Base-by-base conservation (phyloP, 257 asterid genomes). In the Nicotiana obtusifolia region DNA sequence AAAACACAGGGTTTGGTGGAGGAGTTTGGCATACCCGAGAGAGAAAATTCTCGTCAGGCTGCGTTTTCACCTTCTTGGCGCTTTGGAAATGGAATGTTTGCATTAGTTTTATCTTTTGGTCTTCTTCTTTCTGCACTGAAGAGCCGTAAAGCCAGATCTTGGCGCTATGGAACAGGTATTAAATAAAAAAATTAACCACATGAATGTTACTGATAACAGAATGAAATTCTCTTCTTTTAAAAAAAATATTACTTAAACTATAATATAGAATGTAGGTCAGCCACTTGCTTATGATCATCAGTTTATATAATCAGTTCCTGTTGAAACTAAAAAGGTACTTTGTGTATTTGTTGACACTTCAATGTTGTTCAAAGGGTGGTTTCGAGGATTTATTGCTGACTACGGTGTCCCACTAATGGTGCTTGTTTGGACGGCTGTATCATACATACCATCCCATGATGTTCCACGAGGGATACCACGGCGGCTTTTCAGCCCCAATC, bases 381-480 rank as follows among this genome's bases (percentile, higher is more conserved):
- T 96, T 81, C 86, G 99, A 59, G 97, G 99, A 82, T 90, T 96
- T 44, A 87, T 92, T 41, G 98, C 99, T 15, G 99, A 96, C 86
- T 96, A 96, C 62, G 99, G 99, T 65, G 98, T 96, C 64, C 99
- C 99, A 16, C 76, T 96, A 41, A 93, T 96, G 98, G 98, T 96
- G 82, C 88, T 96, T 14, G 92, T 92, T 52, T 96, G 98, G 98
- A 94, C 99, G 61, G 98, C 90, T 52, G 83, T 94, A 22, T 94
- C 98, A 19, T 96, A 96, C 68, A 94, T 92, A 82, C 98, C 98
- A 0, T 91, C 82, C 37, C 85, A 83, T 64, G 90, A 87, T 82
- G 93, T 96, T 77, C 99, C 99, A n/a, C 82, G 7, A 53, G 97
- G 98, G 68, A 91, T 94, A 35, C 98, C 98, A 1, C 83, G 99